Percentiles rank a stretch among this genome's conserved stretches.
These are phyloP conservation scores for Cordyceps militaris DNA, from an alignment of 2,329 filamentous ascomycete genomes.

Conservation along the genomic window DNA sequence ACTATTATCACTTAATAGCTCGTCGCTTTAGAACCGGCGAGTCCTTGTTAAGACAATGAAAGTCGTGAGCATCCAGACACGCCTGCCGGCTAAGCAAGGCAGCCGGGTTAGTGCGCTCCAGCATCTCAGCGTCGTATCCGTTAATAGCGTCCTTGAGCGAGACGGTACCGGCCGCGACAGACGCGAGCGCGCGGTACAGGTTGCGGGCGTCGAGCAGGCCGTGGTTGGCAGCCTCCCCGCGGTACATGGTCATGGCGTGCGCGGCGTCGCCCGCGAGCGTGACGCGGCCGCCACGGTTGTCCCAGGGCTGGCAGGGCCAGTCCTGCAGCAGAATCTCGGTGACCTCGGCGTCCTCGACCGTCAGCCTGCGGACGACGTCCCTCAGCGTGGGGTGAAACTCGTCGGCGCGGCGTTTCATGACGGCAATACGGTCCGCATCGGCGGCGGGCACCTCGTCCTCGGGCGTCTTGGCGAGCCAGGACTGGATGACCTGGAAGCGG, in stretches of 20 bases:
- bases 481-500: slow-evolving; percentile 38
- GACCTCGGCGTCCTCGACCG: slow-evolving; percentile 29
- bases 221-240: slow-evolving; percentile 34
- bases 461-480: slow-evolving; percentile 34
- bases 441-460: slow-evolving; percentile 28
- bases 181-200: slow-evolving; percentile 21
- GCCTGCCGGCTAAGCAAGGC: slow-evolving; percentile 27
- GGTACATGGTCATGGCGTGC: slow-evolving; percentile 53
- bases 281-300: slow-evolving; percentile 35
- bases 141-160: slow-evolving; percentile 17
- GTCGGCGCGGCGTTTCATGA: slow-evolving; percentile 32
- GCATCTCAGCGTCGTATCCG: slow-evolving; percentile 26
- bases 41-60: slow-evolving; percentile 24
- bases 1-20: neutral
- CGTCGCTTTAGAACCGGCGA: slow-evolving; percentile 21
- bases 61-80: slow-evolving; percentile 27
- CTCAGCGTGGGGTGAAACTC: slow-evolving; percentile 33
- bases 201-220: slow-evolving; percentile 32
- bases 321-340: slow-evolving; percentile 31
- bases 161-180: slow-evolving; percentile 14
- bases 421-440: slow-evolving; percentile 25
- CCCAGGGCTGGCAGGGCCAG: slow-evolving; percentile 33
- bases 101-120: slow-evolving; percentile 22
- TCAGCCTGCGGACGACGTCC: slow-evolving; percentile 35
- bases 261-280: slow-evolving; percentile 48